Evolutionary conservation across 495 filamentous ascomycete species (phyloP), one percentile per base, ranked within the genome.

Genomic region (Daldinia grandis): DNA sequence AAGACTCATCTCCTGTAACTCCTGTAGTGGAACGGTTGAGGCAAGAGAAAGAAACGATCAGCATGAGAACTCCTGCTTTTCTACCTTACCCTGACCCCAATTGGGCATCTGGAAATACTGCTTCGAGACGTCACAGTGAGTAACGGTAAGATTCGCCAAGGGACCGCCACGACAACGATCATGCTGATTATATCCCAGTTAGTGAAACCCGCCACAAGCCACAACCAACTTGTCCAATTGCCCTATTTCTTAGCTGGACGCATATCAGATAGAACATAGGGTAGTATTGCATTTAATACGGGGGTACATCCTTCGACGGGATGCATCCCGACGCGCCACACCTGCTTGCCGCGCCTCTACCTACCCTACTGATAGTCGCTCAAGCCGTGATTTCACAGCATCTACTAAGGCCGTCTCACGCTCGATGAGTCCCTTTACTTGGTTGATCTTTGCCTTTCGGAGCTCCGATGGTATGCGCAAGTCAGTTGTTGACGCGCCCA

Each of bases 381-480:
- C 81, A 62, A 87, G 81, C 82, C 89, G 86, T 56, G 66, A 76
- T 58, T 80, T 81, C 12, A 90, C 76, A 35, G 82, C 86, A 64
- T 87, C 84, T 28, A 87, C 83, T 59, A 87, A 74, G 7, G 81
- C 83, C 15, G 82, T 78, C 83, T 94, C 91, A 77, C 91, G 82
- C 42, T 93, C 90, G 68, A 94, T 82, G 77, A 93, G 83, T 60
- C 80, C 80, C 83, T 90, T 91, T 10, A 92, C 87, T 78, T 93
- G 88, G 15, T 82, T 81, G 64, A 92, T 78, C 81, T 90, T 92
- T 27, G 85, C 87, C 62, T 86, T 88, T 66, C 91, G 85, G 42
- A 93, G 80, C 47, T 90, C 87, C 51, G 88, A 82, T 7, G 91
- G 90, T 49, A 94, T 88, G 63, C 80, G 84, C 15, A 86, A 72